These are phyloP conservation scores for Endocalyx cinctus DNA, from an alignment of 2,329 filamentous ascomycete species.

Conservation along the genomic window DNA sequence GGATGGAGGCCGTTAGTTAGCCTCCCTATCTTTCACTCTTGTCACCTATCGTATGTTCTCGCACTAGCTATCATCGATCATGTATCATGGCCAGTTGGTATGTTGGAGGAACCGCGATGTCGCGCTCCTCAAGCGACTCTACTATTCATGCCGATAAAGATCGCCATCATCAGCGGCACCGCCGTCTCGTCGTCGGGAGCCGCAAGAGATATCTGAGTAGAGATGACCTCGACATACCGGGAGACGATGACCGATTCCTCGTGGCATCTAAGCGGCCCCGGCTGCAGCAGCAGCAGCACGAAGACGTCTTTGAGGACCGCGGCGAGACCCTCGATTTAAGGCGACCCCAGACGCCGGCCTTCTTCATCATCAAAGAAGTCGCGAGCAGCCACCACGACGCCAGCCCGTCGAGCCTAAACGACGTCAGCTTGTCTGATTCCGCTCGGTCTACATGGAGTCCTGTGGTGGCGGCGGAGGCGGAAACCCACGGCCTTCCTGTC, in stretches of 20 bases:
- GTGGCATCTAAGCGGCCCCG: too few relatives aligned
- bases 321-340: conserved; percentile 28
- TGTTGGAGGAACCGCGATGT: conserved; percentile 28
- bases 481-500: too few relatives aligned
- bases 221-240: conserved; percentile 24
- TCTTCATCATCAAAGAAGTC: conserved; percentile 29
- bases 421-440: conserved; percentile 19
- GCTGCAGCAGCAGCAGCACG: too few relatives aligned
- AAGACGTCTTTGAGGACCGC: too few relatives aligned
- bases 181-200: too few relatives aligned
- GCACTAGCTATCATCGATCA: too few relatives aligned
- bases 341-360: conserved; percentile 22
- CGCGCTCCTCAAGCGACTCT: conserved; percentile 29
- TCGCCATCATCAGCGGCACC: conserved; percentile 20
- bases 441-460: conserved; percentile 5
- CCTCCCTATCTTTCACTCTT: too few relatives aligned
- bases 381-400: conserved; percentile 13
- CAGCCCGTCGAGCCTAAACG: conserved; percentile 19
- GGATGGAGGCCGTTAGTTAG: too few relatives aligned
- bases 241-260: conserved; percentile 34
- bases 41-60: too few relatives aligned
- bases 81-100: conserved; percentile 32
- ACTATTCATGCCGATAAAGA: conserved; percentile 18
- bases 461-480: too few relatives aligned
- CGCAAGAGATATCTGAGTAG: conserved; percentile 36